These are phyloP conservation scores for Talaromyces borbonicus DNA, from an alignment of 495 filamentous ascomycete genomes.

Conservation along the genomic window DNA sequence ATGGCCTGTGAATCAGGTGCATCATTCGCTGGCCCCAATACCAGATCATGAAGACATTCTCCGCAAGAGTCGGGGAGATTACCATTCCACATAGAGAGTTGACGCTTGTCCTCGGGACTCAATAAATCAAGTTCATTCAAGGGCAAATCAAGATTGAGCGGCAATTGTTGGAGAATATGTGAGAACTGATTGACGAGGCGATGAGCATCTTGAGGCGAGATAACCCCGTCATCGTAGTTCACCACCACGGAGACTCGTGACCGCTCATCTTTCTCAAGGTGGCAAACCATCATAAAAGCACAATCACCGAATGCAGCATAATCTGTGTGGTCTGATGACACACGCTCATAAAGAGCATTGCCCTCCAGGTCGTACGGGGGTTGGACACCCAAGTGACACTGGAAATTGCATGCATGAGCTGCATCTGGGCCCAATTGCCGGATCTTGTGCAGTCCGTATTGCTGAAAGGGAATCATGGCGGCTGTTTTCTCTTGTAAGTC, in stretches of 20 bases:
- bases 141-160: not conserved
- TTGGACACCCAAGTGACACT: not conserved
- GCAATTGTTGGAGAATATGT: not conserved
- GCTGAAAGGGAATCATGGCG: conserved; percentile 42
- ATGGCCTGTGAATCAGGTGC: conserved; percentile 29
- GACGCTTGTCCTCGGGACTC: conserved; percentile 22
- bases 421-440: not conserved
- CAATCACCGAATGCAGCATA: not conserved
- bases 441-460: conserved; percentile 11
- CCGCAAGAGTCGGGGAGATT: conserved; percentile 24
- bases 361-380: not conserved
- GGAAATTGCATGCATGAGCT: not conserved
- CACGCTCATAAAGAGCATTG: not conserved
- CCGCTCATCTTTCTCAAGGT: too few species aligned
- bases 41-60: conserved; percentile 30
- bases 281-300: not conserved
- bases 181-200: not conserved
- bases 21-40: conserved; percentile 25
- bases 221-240: not conserved
- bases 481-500: conserved; percentile 35
- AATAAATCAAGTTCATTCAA: conserved; percentile 26
- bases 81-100: conserved; percentile 36
- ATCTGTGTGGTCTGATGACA: not conserved
- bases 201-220: not conserved
- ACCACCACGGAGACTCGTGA: not conserved